These are phyloP conservation scores for Ustilago crameri DNA, from an alignment of 1,284 basidiomycete species.

Conservation along the genomic window DNA sequence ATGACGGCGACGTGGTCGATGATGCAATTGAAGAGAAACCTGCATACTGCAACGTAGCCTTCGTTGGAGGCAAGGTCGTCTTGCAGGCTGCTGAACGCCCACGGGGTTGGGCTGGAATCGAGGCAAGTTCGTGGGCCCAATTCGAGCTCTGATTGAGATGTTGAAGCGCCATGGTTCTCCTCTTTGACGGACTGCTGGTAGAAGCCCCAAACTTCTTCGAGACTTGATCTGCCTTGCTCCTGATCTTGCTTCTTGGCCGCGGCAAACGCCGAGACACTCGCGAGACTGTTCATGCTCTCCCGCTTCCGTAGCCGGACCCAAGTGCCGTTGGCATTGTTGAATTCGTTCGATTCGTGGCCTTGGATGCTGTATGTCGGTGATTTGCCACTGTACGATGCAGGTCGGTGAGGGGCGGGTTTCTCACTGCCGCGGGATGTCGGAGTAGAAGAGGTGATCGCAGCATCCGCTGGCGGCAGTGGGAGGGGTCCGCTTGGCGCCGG, in stretches of 20 bases:
- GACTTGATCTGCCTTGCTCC: no score
- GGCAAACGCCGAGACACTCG: no score
- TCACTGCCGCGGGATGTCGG: no score
- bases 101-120: constrained; percentile 1
- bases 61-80: constrained; percentile 21
- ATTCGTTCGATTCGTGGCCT: no score
- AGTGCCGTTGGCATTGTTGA: no score
- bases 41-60: constrained; percentile 29
- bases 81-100: constrained; percentile 12
- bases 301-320: no score
- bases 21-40: constrained; percentile 39
- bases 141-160: not conserved
- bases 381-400: no score
- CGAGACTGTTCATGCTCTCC: no score
- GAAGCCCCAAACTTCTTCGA: not conserved
- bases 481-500: constrained; percentile 22
- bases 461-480: constrained; percentile 8
- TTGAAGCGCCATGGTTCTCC: not conserved
- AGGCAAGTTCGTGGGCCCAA: constrained; percentile 6
- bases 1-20: constrained; percentile 32
- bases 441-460: not conserved
- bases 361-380: no score
- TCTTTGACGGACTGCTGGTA: not conserved
- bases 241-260: no score
- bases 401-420: no score